Evolutionary conservation across 176 grass and related monocot genomes (phyloP).

Genomic region (Juncus inflexus): DNA sequence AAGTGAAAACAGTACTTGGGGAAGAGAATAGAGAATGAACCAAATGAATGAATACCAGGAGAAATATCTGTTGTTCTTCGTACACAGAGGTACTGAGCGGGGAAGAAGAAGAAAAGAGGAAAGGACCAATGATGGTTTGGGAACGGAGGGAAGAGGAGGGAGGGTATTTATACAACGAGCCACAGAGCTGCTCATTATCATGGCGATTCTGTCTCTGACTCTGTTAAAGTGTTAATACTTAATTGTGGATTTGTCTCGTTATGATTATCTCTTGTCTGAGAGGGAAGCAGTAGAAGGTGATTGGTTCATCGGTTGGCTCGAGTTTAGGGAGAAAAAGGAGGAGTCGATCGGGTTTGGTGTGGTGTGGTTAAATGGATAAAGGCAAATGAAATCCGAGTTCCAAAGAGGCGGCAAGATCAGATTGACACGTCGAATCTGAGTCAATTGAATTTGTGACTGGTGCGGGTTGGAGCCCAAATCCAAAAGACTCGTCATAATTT

Average conservation of each 20-base stretch:
- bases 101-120: not conserved
- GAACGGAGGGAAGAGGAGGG: constrained; percentile 3
- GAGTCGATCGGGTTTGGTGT: constrained; percentile 17
- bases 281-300: constrained; percentile 15
- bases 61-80: constrained; percentile 18
- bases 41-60: constrained; percentile 24
- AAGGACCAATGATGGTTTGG: not conserved
- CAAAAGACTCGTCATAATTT: no score
- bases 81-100: not conserved
- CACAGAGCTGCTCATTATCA: constrained; percentile 26
- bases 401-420: not conserved
- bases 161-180: constrained; percentile 26
- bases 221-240: not conserved
- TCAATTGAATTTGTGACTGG: no score
- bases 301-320: constrained; percentile 4
- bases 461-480: no score
- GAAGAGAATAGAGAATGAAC: not conserved
- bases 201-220: constrained; percentile 9
- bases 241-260: constrained; percentile 7
- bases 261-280: constrained; percentile 2
- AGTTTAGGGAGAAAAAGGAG: no score
- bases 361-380: not conserved
- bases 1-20: not conserved
- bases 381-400: not conserved
- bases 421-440: constrained; percentile 8